Evolutionary conservation across 208 protist species (phyloP), one percentile per base, ranked within the genome.

Genomic region (Acanthamoeba rhysodes): DNA sequence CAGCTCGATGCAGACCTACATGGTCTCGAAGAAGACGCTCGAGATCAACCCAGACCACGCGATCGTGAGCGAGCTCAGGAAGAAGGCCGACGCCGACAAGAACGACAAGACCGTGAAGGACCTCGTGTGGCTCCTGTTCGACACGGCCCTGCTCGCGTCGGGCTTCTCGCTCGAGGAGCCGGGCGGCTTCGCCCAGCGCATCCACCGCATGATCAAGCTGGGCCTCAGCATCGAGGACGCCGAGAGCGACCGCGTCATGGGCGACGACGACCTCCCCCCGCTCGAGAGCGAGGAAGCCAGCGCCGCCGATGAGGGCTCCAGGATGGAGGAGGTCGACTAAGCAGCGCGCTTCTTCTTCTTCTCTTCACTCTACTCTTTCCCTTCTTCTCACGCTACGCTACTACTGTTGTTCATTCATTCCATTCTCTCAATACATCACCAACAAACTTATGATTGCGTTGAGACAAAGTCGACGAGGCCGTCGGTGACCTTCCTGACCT

Each of bases 141-240:
- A 99, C 93, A 99, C 99, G 55, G 95, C 99, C 29, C 97, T 99
- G 59, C 96, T 99, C 27, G 98, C 98, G 24, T 99, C 99, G 95
- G 99, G 99, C 95, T 99, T 99, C 98, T 95, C 96, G 32, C 97
- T 99, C 14, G 99, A 99, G 4, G 99, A 99, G 95, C 98, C 99
- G 95, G 96, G 97, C 27, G 93, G 93, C 24, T 99, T 99, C 95
- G 98, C 99, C 45, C 95, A 97, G 27, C 98, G 99, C 95, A 99
- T 99, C 96, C 98, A 99, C 97, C 97, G 98, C 95, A 99, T 99
- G 98, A 99, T 99, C 96, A 99, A 99, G 96, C 97, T 99, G 20
- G 99, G 99, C 92, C 98, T 99, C 41, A 98, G 96, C 41, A 98
- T 99, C 70, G 98, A 99, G 90, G 98, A 97, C 27, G 95, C 97